A percentile compares a stretch with the other conserved stretches of the same genome.
phyloP scores from a whole-genome alignment of 257 asterid species.

The Echium plantagineum region DNA sequence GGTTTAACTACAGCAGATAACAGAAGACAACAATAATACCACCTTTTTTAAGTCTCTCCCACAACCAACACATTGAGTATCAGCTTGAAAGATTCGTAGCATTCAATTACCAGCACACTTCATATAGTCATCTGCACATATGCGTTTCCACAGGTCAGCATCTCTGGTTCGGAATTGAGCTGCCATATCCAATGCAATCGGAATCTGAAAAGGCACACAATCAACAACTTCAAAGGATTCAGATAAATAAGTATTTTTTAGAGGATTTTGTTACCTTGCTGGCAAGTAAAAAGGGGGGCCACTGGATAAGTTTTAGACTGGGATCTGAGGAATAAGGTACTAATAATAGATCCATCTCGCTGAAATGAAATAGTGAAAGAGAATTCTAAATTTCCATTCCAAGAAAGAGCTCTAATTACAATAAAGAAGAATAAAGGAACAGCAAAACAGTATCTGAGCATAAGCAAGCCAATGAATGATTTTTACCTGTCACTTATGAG shows the following conservation, averaged over 20 bases:
- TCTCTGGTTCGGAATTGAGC: conserved; percentile 83
- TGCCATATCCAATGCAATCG: conserved; percentile 93
- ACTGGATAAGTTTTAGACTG: conserved; percentile 67
- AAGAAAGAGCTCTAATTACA: conserved; percentile 5
- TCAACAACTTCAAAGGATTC: conserved; percentile 12
- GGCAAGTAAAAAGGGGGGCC: conserved; percentile 99
- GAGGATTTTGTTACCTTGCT: conserved; percentile 55
- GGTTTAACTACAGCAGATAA: neutral
- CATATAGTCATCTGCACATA: conserved; percentile 82
- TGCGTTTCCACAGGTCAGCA: conserved; percentile 91
- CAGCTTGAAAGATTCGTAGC: conserved; percentile 87
- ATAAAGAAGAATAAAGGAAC: neutral
- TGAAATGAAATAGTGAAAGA: conserved; percentile 21
- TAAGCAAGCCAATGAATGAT: conserved; percentile 15
- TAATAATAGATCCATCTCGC: conserved; percentile 99
- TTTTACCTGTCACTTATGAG: conserved; percentile 82
- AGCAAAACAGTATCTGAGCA: neutral
- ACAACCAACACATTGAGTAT: conserved; percentile 58
- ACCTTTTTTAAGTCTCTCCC: conserved; percentile 90
- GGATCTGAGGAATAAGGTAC: conserved; percentile 97
- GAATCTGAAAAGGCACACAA: conserved; percentile 54
- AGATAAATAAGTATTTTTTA: conserved; percentile 7
- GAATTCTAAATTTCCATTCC: conserved; percentile 22
- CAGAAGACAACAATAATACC: neutral
- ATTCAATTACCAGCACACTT: conserved; percentile 91